A percentile compares a stretch with the other conserved stretches of the same genome.
phyloP scores from a whole-genome alignment of 257 asterid genomes.

The Nicotiana undulata region DNA sequence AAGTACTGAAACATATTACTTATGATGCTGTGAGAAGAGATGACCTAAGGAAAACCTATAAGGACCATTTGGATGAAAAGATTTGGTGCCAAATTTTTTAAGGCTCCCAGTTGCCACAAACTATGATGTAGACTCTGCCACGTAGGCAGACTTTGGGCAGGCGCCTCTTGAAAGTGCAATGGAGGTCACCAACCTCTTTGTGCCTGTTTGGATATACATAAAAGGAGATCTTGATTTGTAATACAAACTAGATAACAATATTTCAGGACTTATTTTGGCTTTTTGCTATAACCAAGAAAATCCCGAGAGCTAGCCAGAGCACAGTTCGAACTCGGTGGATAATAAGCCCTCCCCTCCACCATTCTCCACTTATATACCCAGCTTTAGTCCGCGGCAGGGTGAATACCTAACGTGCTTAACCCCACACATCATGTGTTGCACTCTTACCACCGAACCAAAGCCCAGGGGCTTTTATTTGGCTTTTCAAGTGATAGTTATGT shows the following conservation, averaged over 20 bases:
- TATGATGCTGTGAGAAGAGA: background rate
- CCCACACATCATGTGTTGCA: background rate
- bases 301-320: background rate
- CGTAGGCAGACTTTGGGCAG: background rate
- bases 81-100: background rate
- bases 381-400: background rate
- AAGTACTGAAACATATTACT: constrained; percentile 2
- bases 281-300: background rate
- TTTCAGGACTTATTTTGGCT: background rate
- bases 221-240: background rate
- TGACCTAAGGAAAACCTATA: background rate
- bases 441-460: background rate
- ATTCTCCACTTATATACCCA: background rate
- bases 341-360: background rate
- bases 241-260: background rate
- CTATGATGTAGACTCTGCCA: background rate
- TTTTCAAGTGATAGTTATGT: background rate
- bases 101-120: background rate
- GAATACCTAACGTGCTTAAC: background rate
- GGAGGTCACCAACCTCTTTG: background rate
- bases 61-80: background rate
- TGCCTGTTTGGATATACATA: background rate
- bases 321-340: background rate
- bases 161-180: background rate
- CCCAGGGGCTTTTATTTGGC: background rate